A percentile compares a stretch with the other conserved stretches of the same genome.
phyloP scores from a whole-genome alignment of 1,139 yeast species.

The Kodamaea ohmeri region DNA sequence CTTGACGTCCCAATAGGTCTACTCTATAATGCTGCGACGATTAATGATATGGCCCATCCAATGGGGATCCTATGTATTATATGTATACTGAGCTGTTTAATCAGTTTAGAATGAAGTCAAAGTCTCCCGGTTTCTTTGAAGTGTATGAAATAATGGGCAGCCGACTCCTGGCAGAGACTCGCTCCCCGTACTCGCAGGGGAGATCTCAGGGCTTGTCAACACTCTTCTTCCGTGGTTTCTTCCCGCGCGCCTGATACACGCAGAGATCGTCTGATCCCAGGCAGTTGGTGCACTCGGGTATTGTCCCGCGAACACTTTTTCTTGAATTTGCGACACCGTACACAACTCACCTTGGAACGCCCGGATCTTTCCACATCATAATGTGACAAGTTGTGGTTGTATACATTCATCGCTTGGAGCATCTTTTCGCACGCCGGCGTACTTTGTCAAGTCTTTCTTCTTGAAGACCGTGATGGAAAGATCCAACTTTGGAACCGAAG shows the following conservation, averaged over 20 bases:
- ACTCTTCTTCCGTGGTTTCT: conserved; percentile 1
- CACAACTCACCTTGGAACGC: conserved; percentile 22
- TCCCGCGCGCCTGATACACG: conserved; percentile 21
- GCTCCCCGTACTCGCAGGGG: neutral
- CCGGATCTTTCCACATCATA: conserved; percentile 17
- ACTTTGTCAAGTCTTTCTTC: conserved; percentile 20
- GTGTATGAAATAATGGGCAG: conserved; percentile 2
- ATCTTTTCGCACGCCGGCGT: conserved; percentile 2
- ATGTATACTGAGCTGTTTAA: conserved; percentile 1
- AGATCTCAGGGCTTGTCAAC: too few species aligned
- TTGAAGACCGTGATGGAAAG: conserved; percentile 23
- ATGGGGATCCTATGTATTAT: conserved; percentile 2
- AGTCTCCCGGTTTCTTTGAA: conserved; percentile 2
- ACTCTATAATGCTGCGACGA: conserved; percentile 5
- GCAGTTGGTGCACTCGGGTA: conserved; percentile 28
- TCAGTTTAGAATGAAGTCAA: conserved; percentile 4
- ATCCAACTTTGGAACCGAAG: conserved; percentile 1
- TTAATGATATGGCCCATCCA: neutral
- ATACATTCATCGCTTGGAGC: conserved; percentile 17
- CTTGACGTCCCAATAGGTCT: neutral
- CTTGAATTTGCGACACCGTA: conserved; percentile 26
- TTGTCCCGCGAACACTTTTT: conserved; percentile 23
- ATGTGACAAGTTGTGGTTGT: conserved; percentile 19
- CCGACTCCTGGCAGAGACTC: neutral
- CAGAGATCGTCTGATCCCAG: conserved; percentile 24